Conservation (phyloP, 768 basidiomycete genomes). For the Leccinum longicurvipes region DNA sequence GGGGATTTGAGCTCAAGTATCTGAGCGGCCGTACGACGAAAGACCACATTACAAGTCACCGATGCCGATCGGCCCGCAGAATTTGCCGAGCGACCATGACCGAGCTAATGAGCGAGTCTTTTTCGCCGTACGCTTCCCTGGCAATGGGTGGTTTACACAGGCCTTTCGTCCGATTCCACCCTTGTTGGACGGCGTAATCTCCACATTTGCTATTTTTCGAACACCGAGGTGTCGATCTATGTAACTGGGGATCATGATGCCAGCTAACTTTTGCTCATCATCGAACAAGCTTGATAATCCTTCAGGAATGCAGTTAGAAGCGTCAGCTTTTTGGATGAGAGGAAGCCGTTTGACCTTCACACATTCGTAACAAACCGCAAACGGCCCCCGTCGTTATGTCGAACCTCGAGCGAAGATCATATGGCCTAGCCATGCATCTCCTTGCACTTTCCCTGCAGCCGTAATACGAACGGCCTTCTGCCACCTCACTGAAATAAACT, state of each 20-base stretch:
- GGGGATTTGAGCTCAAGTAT: no score
- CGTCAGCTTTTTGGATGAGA: neutral
- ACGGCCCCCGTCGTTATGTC: neutral
- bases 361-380: neutral
- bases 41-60: conserved; percentile 3
- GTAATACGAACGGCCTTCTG: neutral
- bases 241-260: neutral
- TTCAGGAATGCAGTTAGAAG: neutral
- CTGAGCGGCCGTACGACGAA: neutral
- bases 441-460: neutral
- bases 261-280: neutral
- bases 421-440: neutral
- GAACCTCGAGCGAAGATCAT: neutral
- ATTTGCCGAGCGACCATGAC: neutral
- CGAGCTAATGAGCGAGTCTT: conserved; percentile 13
- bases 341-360: no score
- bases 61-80: conserved; percentile 23
- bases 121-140: conserved; percentile 21
- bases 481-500: neutral
- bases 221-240: neutral
- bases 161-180: neutral
- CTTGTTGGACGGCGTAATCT: neutral
- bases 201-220: neutral
- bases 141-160: no score
- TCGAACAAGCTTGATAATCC: neutral